Conservation (phyloP, 2,329 filamentous ascomycete genomes). For the Xylaria sp. region DNA sequence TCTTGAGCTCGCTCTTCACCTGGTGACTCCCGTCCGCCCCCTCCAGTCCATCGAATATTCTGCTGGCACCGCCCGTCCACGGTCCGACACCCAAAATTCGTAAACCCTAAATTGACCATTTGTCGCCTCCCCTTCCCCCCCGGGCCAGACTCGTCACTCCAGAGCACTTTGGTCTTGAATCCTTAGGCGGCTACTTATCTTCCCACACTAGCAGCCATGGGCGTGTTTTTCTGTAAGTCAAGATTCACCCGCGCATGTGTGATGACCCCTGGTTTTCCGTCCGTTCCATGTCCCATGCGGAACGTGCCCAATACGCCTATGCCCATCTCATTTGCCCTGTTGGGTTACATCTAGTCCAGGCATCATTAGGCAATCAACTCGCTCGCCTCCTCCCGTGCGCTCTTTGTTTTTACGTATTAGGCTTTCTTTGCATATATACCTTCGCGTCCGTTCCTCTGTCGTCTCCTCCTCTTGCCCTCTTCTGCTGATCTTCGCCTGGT, state of each 20-base stretch:
- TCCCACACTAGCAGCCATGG: conserved; percentile 4
- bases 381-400: neutral
- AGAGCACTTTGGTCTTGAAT: neutral
- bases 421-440: neutral
- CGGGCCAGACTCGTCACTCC: neutral
- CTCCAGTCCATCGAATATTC: neutral
- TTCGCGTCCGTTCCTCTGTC: neutral
- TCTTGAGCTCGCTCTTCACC: too few species aligned
- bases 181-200: neutral
- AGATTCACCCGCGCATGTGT: neutral
- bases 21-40: neutral
- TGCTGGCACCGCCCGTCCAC: neutral
- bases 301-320: neutral
- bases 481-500: neutral
- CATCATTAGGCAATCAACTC: neutral
- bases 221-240: conserved; percentile 11
- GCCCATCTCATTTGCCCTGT: neutral
- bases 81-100: neutral
- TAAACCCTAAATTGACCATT: neutral
- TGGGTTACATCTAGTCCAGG: neutral
- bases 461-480: neutral
- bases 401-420: conserved; percentile 2
- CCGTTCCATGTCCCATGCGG: neutral
- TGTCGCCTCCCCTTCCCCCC: neutral
- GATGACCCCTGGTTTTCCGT: neutral